Evolutionary conservation across 352 stramenopile species (phyloP), one percentile per base, ranked within the genome.

Genomic region (Blastocystis sp.): DNA sequence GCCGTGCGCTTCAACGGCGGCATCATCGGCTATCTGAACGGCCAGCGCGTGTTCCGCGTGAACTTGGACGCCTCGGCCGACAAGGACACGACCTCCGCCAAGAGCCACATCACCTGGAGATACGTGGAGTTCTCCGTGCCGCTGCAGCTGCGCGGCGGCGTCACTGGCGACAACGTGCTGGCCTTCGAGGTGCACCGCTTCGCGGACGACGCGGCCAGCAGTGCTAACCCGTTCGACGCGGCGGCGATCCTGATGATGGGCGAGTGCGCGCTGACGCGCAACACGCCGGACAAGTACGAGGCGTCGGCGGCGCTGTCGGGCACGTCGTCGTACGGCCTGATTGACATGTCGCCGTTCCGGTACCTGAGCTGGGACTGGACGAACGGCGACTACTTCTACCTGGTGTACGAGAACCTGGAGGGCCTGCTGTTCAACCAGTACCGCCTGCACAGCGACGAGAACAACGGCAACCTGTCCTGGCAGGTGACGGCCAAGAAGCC

Each of bases 11-110:
- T 52, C 40, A 41, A n/a, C 45, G 53, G 45, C 1, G 74, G 74
- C 53, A 69, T 69, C n/a, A 61, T 70, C 4, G 78, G n/a, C 40
- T 88, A 88, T 41, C 28, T 88, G 48, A 88, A 88, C 45, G 78
- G 78, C 9, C n/a, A 45, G 45, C 41, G 59, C n/a, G 78, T 88
- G 23, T 88, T 62, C 38, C 78, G 78, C 45, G 56, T 60, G 14
- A 65, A 76, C 45, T 2, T 88, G 53, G 43, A 28, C 9, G 62
- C 7, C 9, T 21, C 40, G 3, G 34, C 62, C 41, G 28, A 34
- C 40, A 69, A 45, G n/a, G 56, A 84, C 2, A 84, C 74, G 41
- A 45, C 17, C 11, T 53, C 74, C 28, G 66, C 52, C 17, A 5
- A 84, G 21, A 23, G 41, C 1, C 74, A 64, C 45, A 34, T 56